Evolutionary conservation across 169 alveolate species (phyloP).

Genomic region (Eimeria acervulina): DNA sequence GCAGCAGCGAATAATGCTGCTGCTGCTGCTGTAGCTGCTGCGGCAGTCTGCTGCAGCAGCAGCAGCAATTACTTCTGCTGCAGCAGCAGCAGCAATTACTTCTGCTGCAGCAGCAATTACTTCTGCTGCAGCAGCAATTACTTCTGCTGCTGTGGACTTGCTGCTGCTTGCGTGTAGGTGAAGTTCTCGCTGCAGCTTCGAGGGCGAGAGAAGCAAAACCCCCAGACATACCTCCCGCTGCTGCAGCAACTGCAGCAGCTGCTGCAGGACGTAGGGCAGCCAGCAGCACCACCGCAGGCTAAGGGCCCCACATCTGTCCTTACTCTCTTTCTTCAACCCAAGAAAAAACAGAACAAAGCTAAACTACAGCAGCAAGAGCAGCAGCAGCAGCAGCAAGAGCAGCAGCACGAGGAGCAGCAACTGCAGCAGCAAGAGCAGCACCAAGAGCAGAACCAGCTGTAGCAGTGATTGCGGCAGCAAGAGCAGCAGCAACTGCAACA

Average conservation of each 20-base stretch:
- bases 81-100: background rate
- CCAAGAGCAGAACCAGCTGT: background rate
- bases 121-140: constrained; percentile 13
- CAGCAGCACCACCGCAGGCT: constrained; percentile 31
- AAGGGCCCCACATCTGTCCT: constrained; percentile 1
- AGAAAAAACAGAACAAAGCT: background rate
- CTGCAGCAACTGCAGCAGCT: constrained; percentile 48
- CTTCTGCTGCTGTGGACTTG: background rate
- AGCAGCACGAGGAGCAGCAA: background rate
- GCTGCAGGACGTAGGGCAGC: constrained; percentile 44
- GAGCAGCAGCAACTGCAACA: background rate
- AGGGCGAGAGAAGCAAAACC: constrained; percentile 10
- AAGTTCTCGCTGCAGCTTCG: constrained; percentile 53
- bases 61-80: background rate
- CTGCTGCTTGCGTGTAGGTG: background rate
- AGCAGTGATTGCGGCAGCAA: background rate
- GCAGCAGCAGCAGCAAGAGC: background rate
- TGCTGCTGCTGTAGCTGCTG: background rate
- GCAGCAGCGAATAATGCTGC: background rate
- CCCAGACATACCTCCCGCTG: constrained; percentile 46
- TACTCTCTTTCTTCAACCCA: constrained; percentile 18
- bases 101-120: background rate
- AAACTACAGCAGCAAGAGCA: background rate
- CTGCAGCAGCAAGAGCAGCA: background rate
- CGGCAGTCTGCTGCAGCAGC: too few species aligned